Percentiles rank a stretch among this genome's conserved stretches.
These are phyloP conservation scores for Pleurotus eryngii DNA, from an alignment of 768 basidiomycete genomes.

Conservation along the genomic window DNA sequence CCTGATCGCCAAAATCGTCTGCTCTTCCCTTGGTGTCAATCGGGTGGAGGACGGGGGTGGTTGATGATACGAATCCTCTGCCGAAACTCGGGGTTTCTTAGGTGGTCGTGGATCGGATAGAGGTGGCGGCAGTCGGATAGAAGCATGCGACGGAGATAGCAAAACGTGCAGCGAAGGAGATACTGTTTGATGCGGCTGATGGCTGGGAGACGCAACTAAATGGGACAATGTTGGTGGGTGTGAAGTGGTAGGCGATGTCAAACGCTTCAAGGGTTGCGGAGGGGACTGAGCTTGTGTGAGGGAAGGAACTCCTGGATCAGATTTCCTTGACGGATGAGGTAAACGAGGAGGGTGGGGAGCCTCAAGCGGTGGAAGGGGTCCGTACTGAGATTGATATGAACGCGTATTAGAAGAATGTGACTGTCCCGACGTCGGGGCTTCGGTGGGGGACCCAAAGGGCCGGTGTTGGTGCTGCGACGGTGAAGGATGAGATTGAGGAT, in stretches of 20 bases:
- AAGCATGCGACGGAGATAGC: conserved; percentile 3
- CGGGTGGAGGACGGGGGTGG: not conserved
- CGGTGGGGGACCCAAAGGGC: not conserved
- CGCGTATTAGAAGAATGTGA: not conserved
- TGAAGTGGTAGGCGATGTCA: not conserved
- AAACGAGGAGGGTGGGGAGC: not conserved
- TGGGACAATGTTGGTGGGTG: not conserved
- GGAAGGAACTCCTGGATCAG: not conserved
- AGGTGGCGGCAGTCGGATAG: conserved; percentile 4
- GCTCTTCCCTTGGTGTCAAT: not conserved
- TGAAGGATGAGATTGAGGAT: not conserved
- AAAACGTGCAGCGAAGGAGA: conserved; percentile 3
- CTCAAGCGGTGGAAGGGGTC: not conserved
- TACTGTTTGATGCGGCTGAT: conserved; percentile 1
- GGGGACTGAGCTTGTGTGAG: not conserved
- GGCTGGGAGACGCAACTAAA: not conserved
- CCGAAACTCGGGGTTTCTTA: conserved; percentile 5
- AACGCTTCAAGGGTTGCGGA: not conserved
- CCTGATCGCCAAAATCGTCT: not conserved
- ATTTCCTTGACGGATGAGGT: conserved; percentile 1
- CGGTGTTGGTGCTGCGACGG: not conserved
- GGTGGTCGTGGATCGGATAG: conserved; percentile 2
- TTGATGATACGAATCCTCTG: not conserved
- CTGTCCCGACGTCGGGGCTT: not conserved
- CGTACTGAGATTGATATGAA: not conserved